phyloP scores from a whole-genome alignment of 1,284 basidiomycete species.

The Exobasidium cylindrosporum region DNA sequence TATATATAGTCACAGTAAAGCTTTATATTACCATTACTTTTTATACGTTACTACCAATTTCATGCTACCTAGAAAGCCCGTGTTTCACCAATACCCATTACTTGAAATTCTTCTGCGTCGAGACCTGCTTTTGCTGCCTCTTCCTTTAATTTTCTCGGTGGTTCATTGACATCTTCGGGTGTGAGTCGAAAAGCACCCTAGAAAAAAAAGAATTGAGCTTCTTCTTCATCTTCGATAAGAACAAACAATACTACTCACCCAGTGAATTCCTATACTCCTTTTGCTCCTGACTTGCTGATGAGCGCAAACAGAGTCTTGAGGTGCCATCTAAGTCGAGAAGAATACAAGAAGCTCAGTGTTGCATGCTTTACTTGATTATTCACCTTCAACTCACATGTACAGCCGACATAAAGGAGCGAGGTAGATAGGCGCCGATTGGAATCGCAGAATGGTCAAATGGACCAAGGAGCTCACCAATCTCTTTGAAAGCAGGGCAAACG shows the following conservation, averaged over 20 bases:
- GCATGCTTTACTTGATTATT: background rate
- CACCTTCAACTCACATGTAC: conserved; percentile 24
- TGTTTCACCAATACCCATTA: conserved; percentile 33
- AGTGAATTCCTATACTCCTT: conserved; percentile 36
- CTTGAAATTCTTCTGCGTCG: conserved; percentile 23
- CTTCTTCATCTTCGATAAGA: background rate
- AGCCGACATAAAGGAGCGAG: conserved; percentile 40
- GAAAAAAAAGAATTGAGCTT: conserved; percentile 2
- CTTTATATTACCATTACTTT: too few species aligned
- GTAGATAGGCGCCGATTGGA: conserved; percentile 44
- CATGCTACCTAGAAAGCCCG: conserved; percentile 5
- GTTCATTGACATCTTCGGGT: conserved; percentile 41
- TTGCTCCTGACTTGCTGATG: conserved; percentile 31
- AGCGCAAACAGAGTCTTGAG: conserved; percentile 34
- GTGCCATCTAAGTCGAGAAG: conserved; percentile 18
- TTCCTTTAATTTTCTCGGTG: conserved; percentile 25
- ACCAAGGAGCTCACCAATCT: conserved; percentile 39
- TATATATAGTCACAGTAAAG: too few species aligned
- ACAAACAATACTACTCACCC: conserved; percentile 12
- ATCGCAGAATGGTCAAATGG: conserved; percentile 40
- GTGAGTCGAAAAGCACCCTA: conserved; percentile 32
- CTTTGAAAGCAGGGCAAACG: conserved; percentile 39
- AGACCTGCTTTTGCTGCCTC: conserved; percentile 27
- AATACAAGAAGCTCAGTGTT: background rate
- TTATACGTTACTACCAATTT: too few species aligned